Percentiles rank a stretch among this genome's conserved stretches.
Conservation (phyloP, 345 rosid species). For the Eucalyptus regnans region DNA sequence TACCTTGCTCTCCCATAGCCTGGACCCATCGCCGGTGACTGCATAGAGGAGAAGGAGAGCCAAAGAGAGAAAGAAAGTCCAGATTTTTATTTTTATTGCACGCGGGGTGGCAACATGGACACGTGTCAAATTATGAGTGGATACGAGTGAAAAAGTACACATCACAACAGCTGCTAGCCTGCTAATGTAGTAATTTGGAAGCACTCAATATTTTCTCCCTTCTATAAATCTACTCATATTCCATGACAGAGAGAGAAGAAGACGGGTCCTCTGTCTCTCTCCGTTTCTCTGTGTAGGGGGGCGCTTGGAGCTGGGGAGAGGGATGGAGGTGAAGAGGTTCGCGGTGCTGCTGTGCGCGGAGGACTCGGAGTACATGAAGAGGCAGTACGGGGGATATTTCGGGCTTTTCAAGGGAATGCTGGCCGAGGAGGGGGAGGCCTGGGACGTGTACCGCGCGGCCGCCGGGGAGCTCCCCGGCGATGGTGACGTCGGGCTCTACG, state of each 20-base stretch:
- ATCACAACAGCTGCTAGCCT: background rate
- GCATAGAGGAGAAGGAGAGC: background rate
- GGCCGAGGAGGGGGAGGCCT: conserved; percentile 48
- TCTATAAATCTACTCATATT: background rate
- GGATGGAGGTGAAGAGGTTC: conserved; percentile 23
- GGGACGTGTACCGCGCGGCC: conserved; percentile 35
- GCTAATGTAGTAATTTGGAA: background rate
- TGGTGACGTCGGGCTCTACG: conserved; percentile 19
- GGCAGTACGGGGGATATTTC: conserved; percentile 39
- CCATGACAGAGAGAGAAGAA: background rate
- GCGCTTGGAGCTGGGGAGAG: background rate
- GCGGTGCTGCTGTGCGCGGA: conserved; percentile 60
- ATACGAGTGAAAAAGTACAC: background rate
- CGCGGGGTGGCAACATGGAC: background rate
- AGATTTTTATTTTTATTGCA: background rate
- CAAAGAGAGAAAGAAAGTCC: background rate
- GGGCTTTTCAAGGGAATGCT: conserved; percentile 43
- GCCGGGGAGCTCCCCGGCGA: conserved; percentile 47
- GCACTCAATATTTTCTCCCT: background rate
- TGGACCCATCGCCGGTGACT: background rate
- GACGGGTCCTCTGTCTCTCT: background rate
- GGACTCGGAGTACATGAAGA: conserved; percentile 54
- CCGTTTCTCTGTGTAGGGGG: background rate
- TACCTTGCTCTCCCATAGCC: background rate
- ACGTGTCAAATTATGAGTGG: background rate